Evolutionary conservation across 2,329 filamentous ascomycete genomes (phyloP).

Genomic region (Alternaria hordeiaustralica): DNA sequence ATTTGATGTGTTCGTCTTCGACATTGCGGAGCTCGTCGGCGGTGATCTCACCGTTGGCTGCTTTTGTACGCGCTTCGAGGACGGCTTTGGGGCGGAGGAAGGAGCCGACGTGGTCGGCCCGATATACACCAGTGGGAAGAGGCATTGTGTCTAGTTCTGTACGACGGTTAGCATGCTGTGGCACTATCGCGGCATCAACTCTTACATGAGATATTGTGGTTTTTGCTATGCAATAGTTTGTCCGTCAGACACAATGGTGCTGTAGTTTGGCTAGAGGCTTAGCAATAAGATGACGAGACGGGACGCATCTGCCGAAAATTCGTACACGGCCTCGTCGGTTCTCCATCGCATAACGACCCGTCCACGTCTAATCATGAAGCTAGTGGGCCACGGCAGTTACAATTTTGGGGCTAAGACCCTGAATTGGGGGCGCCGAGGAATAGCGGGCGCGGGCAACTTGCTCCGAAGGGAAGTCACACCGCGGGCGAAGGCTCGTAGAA

Average conservation of each 20-base stretch:
- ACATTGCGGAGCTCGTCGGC: conserved; percentile 56
- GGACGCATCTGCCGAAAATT: conserved; percentile 10
- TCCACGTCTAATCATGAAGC: conserved; percentile 13
- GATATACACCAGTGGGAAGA: conserved; percentile 50
- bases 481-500: background rate
- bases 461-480: conserved; percentile 2
- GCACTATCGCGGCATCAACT: background rate
- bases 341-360: conserved; percentile 11
- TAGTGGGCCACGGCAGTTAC: conserved; percentile 50
- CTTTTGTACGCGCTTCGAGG: conserved; percentile 58
- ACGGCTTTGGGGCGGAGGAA: conserved; percentile 60
- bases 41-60: conserved; percentile 53
- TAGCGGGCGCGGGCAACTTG: conserved; percentile 5
- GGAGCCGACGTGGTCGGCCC: conserved; percentile 64
- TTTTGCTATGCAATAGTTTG: background rate
- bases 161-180: background rate
- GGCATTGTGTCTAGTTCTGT: conserved; percentile 36
- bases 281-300: background rate
- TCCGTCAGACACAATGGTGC: background rate
- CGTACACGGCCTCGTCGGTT: conserved; percentile 7
- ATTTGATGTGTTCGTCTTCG: conserved; percentile 59
- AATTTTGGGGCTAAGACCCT: conserved; percentile 18
- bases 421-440: conserved; percentile 14
- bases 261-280: background rate
- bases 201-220: background rate